A percentile compares a stretch with the other conserved stretches of the same genome.
Evolutionary conservation across 331 rosid genomes (phyloP).

Genomic region (Malus hybrid): DNA sequence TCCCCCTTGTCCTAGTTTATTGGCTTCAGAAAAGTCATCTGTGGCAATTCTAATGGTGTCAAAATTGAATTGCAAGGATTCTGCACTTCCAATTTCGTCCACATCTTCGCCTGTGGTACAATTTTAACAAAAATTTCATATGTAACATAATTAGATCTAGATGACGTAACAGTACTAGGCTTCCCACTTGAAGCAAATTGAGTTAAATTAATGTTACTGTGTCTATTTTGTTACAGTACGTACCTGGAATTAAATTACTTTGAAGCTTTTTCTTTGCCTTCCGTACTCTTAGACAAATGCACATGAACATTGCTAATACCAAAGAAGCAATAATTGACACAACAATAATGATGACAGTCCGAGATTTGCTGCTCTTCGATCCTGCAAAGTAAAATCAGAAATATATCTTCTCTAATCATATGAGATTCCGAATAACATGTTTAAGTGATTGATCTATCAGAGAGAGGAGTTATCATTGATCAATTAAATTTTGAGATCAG

Average conservation of each 20-base stretch:
- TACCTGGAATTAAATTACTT: constrained; percentile 14
- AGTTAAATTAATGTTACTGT: neutral
- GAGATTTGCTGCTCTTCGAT: constrained; percentile 8
- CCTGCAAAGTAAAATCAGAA: neutral
- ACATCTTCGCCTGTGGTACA: neutral
- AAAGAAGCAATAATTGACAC: constrained; percentile 9
- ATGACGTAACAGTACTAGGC: no score
- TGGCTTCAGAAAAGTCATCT: constrained; percentile 28
- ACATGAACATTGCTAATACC: constrained; percentile 8
- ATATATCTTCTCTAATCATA: no score
- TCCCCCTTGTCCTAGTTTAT: constrained; percentile 49
- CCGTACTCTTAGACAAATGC: constrained; percentile 14
- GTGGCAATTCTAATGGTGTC: constrained; percentile 31
- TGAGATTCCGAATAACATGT: no score
- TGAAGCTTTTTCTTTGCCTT: neutral
- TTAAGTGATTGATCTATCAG: no score
- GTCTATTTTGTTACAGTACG: neutral
- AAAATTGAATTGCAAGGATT: constrained; percentile 32
- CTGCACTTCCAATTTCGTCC: constrained; percentile 1
- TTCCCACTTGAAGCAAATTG: no score
- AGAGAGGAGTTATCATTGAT: no score
- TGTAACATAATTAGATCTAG: no score
- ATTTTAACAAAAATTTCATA: neutral
- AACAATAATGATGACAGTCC: neutral
- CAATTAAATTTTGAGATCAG: neutral